Conservation (phyloP, 1,284 basidiomycete species). For the Lignosus rhinocerotis region DNA sequence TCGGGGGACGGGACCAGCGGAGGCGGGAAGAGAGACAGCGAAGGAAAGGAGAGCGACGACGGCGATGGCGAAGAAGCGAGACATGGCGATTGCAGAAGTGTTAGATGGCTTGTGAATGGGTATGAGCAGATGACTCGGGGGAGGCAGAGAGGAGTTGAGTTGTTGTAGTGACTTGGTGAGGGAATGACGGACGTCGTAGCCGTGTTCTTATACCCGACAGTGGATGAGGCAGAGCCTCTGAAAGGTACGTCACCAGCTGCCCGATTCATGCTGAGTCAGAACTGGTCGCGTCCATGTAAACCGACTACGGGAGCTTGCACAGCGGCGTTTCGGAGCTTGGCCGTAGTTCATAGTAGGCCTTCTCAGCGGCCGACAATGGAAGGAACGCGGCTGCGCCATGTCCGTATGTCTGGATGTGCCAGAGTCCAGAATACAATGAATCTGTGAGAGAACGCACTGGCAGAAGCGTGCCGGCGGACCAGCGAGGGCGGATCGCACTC, state of each 20-base stretch:
- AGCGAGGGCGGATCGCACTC: neutral
- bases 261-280: neutral
- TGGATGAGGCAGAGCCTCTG: neutral
- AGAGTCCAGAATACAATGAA: neutral
- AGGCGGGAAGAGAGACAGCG: slow-evolving; percentile 8
- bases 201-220: neutral
- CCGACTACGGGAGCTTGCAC: neutral
- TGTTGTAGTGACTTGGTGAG: neutral
- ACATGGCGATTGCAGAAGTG: neutral
- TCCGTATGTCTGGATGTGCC: neutral
- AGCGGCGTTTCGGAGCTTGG: slow-evolving; percentile 5
- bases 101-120: neutral
- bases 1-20: slow-evolving; percentile 11
- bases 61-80: slow-evolving; percentile 6
- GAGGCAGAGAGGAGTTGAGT: neutral
- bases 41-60: slow-evolving; percentile 7
- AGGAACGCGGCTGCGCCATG: neutral
- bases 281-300: neutral
- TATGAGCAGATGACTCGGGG: neutral
- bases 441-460: neutral
- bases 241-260: neutral
- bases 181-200: neutral
- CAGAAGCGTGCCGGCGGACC: neutral
- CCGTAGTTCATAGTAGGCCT: neutral
- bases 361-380: neutral